Base-by-base conservation (phyloP, 352 stramenopile species). In the Phytophthora aleatoria region DNA sequence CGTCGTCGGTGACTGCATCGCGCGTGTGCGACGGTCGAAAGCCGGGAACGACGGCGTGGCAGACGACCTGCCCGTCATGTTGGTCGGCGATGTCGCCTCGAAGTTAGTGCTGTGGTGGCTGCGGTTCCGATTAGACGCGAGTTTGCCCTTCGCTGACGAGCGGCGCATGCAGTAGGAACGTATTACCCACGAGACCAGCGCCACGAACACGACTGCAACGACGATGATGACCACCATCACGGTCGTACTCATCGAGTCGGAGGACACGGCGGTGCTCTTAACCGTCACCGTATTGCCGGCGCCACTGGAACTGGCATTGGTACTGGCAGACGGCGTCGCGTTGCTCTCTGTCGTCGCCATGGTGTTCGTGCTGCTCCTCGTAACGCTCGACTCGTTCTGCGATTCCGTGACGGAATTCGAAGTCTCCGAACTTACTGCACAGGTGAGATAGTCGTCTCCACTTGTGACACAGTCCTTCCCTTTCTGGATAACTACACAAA, bases 161-260 rank as follows among this genome's bases (percentile, higher is more conserved):
- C 69, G 69, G 2, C 58, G 55, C 36, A 61, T 50, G 50, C 69
- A 77, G 16, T 68, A 77, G 30, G 41, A 48, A 9, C 69, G 65
- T 3, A 77, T 30, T 26, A 71, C 57, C 60, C 65, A 77, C 5
- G 61, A 67, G 52, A 74, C 48, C 5, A 77, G 42, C 12, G 65
- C 56, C n/a, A 77, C 65, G 31, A 77, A 71, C 9, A 77, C 39
- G 8, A 77, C 64, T 1, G 42, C 67, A 3, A 74, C 57, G n/a
- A 67, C 53, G 24, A 77, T 74, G n/a, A 74, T 74, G 5, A 65
- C 43, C 1, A 74, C 16, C 45, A 74, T 68, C 0, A 69, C 60
- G 0, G 60, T 64, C n/a, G 57, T 64, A 38, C 55, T 72, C 51
- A 74, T 61, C n/a, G 60, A 67, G 12, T 8, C 20, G n/a, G 47